These are phyloP conservation scores for Candolleomyces aberdarensis DNA, from an alignment of 768 basidiomycete genomes.

Conservation along the genomic window DNA sequence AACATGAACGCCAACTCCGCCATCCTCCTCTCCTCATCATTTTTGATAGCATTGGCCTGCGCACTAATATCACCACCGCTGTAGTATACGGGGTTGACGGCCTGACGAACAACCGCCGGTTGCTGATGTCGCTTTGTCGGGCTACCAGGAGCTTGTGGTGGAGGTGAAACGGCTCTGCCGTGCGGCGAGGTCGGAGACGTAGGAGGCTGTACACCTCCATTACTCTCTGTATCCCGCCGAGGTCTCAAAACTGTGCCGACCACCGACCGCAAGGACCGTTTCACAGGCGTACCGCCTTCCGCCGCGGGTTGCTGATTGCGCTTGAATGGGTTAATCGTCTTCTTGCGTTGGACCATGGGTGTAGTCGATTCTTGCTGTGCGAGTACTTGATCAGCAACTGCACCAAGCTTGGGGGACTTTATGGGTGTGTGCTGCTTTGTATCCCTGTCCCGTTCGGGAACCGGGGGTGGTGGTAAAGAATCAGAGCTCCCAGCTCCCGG, in stretches of 20 bases:
- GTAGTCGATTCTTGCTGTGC: not conserved
- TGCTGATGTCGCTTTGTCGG: not conserved
- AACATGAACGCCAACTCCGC: constrained; percentile 69
- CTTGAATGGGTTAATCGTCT: constrained; percentile 37
- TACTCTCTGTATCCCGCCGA: constrained; percentile 17
- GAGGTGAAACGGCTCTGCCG: not conserved
- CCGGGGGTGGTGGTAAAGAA: not conserved
- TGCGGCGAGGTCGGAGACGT: constrained; percentile 29
- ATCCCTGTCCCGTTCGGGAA: constrained; percentile 1
- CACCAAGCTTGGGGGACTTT: not conserved
- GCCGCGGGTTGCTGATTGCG: constrained; percentile 17
- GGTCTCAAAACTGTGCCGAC: constrained; percentile 30
- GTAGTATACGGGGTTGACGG: constrained; percentile 60
- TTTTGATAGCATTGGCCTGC: constrained; percentile 53
- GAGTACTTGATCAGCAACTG: not conserved
- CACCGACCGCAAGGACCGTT: constrained; percentile 31
- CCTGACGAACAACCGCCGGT: constrained; percentile 25
- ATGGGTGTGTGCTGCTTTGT: not conserved
- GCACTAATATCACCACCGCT: constrained; percentile 52
- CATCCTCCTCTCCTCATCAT: constrained; percentile 67
- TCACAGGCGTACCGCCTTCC: not conserved
- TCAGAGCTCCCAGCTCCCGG: not conserved
- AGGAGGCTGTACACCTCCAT: constrained; percentile 24
- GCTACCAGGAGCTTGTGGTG: not conserved
- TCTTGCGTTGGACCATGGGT: constrained; percentile 17